Base-by-base conservation (phyloP, 2,329 filamentous ascomycete species). In the Microdochium paspali region DNA sequence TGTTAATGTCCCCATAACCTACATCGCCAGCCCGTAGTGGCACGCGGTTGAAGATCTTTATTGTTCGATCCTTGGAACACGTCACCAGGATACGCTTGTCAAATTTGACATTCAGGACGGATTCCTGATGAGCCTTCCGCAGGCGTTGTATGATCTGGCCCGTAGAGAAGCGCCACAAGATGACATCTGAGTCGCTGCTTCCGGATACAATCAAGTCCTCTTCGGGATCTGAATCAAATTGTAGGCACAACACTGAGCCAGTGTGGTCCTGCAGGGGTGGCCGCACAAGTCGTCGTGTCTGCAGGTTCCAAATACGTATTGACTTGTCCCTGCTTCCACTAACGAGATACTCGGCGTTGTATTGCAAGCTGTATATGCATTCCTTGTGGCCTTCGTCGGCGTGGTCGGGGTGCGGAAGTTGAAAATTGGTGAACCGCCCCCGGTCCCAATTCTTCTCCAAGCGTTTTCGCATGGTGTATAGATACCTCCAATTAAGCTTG, bases 141-240 rank as follows among this genome's bases (percentile, higher is more conserved):
- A 97, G 79, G 49, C 82, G 82, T 58, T 90, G 86, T 12, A 97
- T 66, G 30, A 88, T 78, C 58, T 90, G 73, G 3, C 93, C 93
- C 0, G 90, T 97, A 0, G 90, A 95, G 60, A 97, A 97, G 45
- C 76, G 82, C 93, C 91, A 97, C 13, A 97, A 70, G 48, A 96
- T 91, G 46, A 98, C 82, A 52, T 85, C 84, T 44, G 85, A 87
- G 65, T 98, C 93, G 57, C 90, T 95, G 58, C 91, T 95, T 31
- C 91, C 93, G 7, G 90, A 95, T 10, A 96, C 85, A n/a, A 98
- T 85, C 32, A 98, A 70, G 58, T 97, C 91, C 61, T 97, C 87
- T 13, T 86, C 80, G 0, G 88, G 85, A 46, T 85, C 81, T 3
- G 90, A 84, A 60, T 98, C 93, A 60, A 97, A 98, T 59, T 98